Evolutionary conservation across 1,284 basidiomycete genomes (phyloP).

Genomic region (Sphaerobolus stellatus): DNA sequence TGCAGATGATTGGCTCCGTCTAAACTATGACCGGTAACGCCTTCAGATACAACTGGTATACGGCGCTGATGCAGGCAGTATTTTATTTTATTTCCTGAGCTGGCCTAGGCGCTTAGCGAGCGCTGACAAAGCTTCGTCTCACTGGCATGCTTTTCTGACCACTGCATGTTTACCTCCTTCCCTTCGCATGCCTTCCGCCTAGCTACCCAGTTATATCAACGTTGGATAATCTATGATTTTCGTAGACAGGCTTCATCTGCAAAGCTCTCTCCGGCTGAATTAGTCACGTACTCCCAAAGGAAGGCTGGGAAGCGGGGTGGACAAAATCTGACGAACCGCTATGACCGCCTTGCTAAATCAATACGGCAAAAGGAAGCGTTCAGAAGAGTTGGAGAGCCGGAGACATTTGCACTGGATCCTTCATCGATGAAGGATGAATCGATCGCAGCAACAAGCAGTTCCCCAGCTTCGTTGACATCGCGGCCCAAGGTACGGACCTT

Average conservation of each 20-base stretch:
- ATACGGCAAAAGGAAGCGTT: constrained; percentile 46
- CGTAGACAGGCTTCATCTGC: constrained; percentile 20
- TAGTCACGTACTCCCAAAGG: too few species aligned
- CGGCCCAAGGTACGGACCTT: too few species aligned
- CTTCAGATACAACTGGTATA: too few species aligned
- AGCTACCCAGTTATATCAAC: not conserved
- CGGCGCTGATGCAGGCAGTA: too few species aligned
- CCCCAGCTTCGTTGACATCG: too few species aligned
- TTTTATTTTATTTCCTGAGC: too few species aligned
- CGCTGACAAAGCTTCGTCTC: not conserved
- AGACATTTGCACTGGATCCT: constrained; percentile 1
- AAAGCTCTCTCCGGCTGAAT: too few species aligned
- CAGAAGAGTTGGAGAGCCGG: constrained; percentile 15
- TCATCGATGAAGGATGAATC: not conserved
- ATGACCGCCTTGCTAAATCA: constrained; percentile 53
- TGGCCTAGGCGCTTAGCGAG: too few species aligned
- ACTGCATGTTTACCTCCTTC: not conserved
- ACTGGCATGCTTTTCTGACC: not conserved
- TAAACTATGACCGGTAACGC: too few species aligned
- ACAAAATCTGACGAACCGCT: constrained; percentile 53
- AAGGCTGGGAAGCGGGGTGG: constrained; percentile 37
- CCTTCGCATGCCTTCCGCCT: not conserved
- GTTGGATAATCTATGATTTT: constrained; percentile 17
- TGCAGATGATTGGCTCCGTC: too few species aligned
- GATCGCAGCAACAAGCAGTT: too few species aligned